Conservation (phyloP, 2,329 filamentous ascomycete species). For the Fusarium luffae region DNA sequence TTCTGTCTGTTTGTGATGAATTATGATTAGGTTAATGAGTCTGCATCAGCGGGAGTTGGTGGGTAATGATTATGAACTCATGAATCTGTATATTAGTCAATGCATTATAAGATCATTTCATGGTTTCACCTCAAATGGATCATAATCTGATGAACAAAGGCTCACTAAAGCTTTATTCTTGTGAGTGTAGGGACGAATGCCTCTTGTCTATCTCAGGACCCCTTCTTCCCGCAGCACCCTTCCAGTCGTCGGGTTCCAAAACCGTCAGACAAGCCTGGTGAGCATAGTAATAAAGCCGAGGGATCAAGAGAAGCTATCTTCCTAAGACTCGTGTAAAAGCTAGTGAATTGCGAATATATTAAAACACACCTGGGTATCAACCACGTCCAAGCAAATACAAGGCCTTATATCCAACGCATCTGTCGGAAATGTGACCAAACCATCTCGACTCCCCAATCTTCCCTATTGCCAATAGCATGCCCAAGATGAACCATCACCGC, state of each 20-base stretch:
- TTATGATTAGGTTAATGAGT: not conserved
- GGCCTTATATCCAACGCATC: slow-evolving; percentile 17
- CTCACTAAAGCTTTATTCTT: not conserved
- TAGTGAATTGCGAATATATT: not conserved
- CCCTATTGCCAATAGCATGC: not conserved
- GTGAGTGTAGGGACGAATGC: not conserved
- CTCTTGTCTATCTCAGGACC: not conserved
- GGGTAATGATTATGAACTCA: slow-evolving; percentile 10
- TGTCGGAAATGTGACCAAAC: not conserved
- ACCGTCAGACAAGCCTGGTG: not conserved
- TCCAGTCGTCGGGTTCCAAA: not conserved
- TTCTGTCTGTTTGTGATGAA: slow-evolving; percentile 6
- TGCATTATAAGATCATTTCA: not conserved
- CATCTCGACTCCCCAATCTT: not conserved
- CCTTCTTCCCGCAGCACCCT: no score
- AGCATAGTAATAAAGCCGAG: not conserved
- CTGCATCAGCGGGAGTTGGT: not conserved
- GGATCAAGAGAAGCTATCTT: not conserved
- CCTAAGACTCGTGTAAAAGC: not conserved
- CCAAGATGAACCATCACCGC: not conserved
- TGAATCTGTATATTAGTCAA: not conserved
- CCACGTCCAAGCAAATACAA: slow-evolving; percentile 13
- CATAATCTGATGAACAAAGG: no score
- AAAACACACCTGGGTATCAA: slow-evolving; percentile 27
- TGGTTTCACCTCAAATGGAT: not conserved